A percentile compares a stretch with the other conserved stretches of the same genome.
phyloP scores from a whole-genome alignment of 352 stramenopile genomes.

The Pythium oligandrum region DNA sequence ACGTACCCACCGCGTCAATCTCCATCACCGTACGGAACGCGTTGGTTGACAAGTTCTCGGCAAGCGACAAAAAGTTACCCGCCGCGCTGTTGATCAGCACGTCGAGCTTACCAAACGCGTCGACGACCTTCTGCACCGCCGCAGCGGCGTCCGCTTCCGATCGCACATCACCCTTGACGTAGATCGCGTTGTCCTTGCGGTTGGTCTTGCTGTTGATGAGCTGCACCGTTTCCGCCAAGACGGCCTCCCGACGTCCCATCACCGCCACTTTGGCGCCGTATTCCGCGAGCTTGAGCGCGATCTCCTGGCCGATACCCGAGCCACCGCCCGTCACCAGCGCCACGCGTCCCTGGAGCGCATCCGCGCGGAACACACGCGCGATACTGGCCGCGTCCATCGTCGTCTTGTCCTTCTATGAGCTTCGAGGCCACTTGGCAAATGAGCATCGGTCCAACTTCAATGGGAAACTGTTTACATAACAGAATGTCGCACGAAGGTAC shows the following conservation, averaged over 20 bases:
- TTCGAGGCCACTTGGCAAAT: neutral
- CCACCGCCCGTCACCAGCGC: constrained; percentile 92
- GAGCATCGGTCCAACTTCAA: constrained; percentile 13
- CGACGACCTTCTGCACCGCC: constrained; percentile 72
- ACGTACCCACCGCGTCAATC: constrained; percentile 94
- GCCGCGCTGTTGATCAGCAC: constrained; percentile 93
- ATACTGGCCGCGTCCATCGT: constrained; percentile 52
- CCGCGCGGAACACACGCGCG: constrained; percentile 45
- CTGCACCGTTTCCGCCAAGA: constrained; percentile 84
- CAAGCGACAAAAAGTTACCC: constrained; percentile 91
- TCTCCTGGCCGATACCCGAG: constrained; percentile 94
- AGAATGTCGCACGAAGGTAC: constrained; percentile 17
- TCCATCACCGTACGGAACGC: constrained; percentile 96
- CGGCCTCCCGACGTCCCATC: constrained; percentile 89
- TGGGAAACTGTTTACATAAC: neutral
- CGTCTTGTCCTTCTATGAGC: neutral
- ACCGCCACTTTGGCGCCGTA: constrained; percentile 91
- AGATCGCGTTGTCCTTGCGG: constrained; percentile 35
- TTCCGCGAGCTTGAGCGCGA: constrained; percentile 86
- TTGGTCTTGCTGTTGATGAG: constrained; percentile 28
- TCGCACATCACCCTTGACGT: constrained; percentile 82
- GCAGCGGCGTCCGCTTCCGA: constrained; percentile 68
- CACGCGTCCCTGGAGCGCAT: constrained; percentile 61
- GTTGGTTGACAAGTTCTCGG: constrained; percentile 88
- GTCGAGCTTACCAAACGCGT: constrained; percentile 85